Percentiles rank a stretch among this genome's conserved stretches.
These are phyloP conservation scores for Macadamia tetraphylla DNA, from an alignment of 164 flowering plant genomes.

Conservation along the genomic window DNA sequence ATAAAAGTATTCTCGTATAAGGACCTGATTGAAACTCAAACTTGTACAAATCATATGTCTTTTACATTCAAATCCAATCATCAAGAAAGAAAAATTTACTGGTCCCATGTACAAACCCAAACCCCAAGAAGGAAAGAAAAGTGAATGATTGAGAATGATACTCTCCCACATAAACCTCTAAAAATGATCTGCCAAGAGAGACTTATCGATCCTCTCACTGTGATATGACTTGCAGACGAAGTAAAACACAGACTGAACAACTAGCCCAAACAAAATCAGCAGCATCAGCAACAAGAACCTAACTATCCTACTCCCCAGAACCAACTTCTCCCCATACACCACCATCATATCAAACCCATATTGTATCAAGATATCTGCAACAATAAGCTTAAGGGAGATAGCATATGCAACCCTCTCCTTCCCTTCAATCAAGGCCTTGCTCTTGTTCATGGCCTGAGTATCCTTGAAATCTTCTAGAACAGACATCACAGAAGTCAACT, in stretches of 20 bases:
- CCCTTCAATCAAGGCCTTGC: slow-evolving; percentile 29
- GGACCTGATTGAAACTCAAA: too few species aligned
- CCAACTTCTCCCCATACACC: slow-evolving; percentile 16
- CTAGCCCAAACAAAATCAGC: slow-evolving; percentile 24
- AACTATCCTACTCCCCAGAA: slow-evolving; percentile 9
- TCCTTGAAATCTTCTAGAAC: slow-evolving; percentile 36
- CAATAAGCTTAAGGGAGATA: slow-evolving; percentile 16
- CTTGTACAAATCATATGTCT: too few species aligned
- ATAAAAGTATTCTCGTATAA: too few species aligned
- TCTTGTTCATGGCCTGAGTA: slow-evolving; percentile 33
- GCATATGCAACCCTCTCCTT: slow-evolving; percentile 18
- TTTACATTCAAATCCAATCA: too few species aligned
- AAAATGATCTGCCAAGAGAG: slow-evolving; percentile 31
- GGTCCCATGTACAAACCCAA: too few species aligned
- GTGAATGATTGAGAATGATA: slow-evolving; percentile 39
- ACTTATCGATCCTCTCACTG: slow-evolving; percentile 40
- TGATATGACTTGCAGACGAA: slow-evolving; percentile 47
- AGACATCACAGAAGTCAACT: slow-evolving; percentile 37
- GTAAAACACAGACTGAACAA: slow-evolving; percentile 32
- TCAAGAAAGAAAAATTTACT: too few species aligned
- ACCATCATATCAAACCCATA: slow-evolving; percentile 17
- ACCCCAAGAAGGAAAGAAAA: too few species aligned
- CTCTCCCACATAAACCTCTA: slow-evolving; percentile 31
- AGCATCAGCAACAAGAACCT: slow-evolving; percentile 16
- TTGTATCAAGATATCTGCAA: slow-evolving; percentile 1